These are phyloP conservation scores for Aspergillus pseudoviridinutans DNA, from an alignment of 2,329 filamentous ascomycete genomes.

Conservation along the genomic window DNA sequence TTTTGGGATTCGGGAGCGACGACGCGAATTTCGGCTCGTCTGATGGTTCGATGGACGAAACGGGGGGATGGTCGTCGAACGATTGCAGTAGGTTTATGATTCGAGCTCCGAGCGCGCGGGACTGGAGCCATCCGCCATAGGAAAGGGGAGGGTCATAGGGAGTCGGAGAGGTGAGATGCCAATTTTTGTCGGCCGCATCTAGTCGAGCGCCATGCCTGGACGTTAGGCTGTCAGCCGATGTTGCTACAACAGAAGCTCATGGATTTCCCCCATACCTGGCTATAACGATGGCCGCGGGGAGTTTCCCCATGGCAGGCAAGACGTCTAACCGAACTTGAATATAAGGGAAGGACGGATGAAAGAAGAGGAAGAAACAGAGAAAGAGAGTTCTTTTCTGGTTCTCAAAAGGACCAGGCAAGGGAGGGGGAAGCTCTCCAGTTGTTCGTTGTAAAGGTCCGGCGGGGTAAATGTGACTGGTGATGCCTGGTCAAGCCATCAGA, in stretches of 20 bases:
- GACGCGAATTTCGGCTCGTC: constrained; percentile 5
- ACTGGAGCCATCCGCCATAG: constrained; percentile 90
- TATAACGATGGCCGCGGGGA: constrained; percentile 41
- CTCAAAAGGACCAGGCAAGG: neutral
- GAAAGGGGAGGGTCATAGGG: constrained; percentile 95
- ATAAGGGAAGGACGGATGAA: neutral
- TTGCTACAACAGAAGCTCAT: neutral
- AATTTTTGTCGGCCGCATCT: constrained; percentile 89
- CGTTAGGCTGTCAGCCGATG: constrained; percentile 36
- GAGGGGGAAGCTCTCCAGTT: neutral
- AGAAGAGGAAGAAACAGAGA: neutral
- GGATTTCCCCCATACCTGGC: constrained; percentile 29
- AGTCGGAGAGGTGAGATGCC: constrained; percentile 87
- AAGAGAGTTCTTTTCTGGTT: neutral
- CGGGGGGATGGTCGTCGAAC: constrained; percentile 32
- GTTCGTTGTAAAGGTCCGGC: constrained; percentile 1
- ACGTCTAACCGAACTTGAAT: neutral
- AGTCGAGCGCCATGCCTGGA: constrained; percentile 83
- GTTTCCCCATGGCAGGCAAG: constrained; percentile 29
- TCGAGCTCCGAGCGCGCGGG: constrained; percentile 72
- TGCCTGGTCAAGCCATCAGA: neutral
- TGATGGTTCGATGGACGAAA: constrained; percentile 4
- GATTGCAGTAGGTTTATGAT: constrained; percentile 69
- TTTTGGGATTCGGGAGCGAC: constrained; percentile 26
- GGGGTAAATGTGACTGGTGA: constrained; percentile 3